A percentile compares a stretch with the other conserved stretches of the same genome.
Conservation (phyloP, 2,329 filamentous ascomycete species). For the Calonectria hawksworthii region DNA sequence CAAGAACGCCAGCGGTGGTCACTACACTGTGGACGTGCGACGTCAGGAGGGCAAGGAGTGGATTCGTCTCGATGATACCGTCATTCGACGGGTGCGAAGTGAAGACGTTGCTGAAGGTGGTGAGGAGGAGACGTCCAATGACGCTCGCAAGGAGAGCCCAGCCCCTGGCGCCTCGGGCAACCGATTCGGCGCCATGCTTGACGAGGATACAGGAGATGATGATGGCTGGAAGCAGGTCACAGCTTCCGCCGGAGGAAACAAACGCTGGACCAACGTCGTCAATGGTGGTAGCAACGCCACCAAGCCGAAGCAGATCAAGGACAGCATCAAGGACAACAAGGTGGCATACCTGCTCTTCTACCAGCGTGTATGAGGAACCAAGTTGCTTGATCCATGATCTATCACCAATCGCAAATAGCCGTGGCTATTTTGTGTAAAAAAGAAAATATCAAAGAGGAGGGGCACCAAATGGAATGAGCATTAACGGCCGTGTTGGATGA, state of each 20-base stretch:
- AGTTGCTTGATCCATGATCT: neutral
- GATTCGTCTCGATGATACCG: conserved; percentile 95
- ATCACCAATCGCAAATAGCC: conserved; percentile 2
- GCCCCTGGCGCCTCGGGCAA: conserved; percentile 68
- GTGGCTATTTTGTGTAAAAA: conserved; percentile 7
- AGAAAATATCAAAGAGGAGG: conserved; percentile 32
- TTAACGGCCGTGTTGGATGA: conserved; percentile 47
- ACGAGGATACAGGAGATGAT: conserved; percentile 77
- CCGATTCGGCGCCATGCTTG: conserved; percentile 79
- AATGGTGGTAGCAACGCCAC: conserved; percentile 73
- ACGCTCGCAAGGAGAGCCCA: conserved; percentile 52
- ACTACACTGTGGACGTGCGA: conserved; percentile 97
- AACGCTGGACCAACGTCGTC: conserved; percentile 76
- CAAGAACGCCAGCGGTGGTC: conserved; percentile 94
- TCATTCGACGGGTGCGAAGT: conserved; percentile 85
- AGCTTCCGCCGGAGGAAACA: conserved; percentile 72
- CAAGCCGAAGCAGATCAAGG: conserved; percentile 71
- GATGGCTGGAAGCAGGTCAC: conserved; percentile 88
- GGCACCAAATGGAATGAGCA: conserved; percentile 41
- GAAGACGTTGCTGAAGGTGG: conserved; percentile 92
- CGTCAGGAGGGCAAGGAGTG: conserved; percentile 96
- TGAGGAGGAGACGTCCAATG: conserved; percentile 81
- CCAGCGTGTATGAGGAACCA: conserved; percentile 74
- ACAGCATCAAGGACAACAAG: conserved; percentile 89
- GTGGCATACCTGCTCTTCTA: conserved; percentile 98